phyloP scores from a whole-genome alignment of 352 stramenopile genomes.

The Phytophthora pini region DNA sequence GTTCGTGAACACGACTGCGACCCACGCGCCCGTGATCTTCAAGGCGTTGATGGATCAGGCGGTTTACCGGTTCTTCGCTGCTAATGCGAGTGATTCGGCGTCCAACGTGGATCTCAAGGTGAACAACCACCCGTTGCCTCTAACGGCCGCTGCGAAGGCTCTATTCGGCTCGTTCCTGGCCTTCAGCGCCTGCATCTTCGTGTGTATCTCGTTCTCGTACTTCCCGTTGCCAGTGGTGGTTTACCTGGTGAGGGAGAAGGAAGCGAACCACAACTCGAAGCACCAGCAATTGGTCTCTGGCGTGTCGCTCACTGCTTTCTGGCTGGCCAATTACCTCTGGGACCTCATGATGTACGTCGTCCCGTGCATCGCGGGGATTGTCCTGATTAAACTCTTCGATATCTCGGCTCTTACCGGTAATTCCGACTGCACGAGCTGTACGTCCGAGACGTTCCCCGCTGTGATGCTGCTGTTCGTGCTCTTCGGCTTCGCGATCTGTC shows the following conservation, averaged over 20 bases:
- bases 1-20: conserved; percentile 55
- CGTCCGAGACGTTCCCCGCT: conserved; percentile 37
- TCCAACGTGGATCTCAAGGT: conserved; percentile 39
- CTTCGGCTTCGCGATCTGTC: conserved; percentile 51
- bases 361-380: conserved; percentile 39
- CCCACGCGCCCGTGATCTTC: conserved; percentile 47
- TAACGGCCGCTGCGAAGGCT: conserved; percentile 37
- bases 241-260: conserved; percentile 94
- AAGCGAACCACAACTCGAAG: conserved; percentile 92
- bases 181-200: conserved; percentile 78
- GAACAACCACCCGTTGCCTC: conserved; percentile 47
- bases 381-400: conserved; percentile 47
- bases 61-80: conserved; percentile 49
- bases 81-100: conserved; percentile 16
- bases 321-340: conserved; percentile 94
- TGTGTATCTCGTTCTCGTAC: conserved; percentile 90
- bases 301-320: conserved; percentile 93
- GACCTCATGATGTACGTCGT: conserved; percentile 92
- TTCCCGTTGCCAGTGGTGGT: conserved; percentile 90
- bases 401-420: conserved; percentile 45
- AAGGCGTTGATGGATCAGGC: conserved; percentile 56
- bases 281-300: conserved; percentile 96
- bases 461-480: conserved; percentile 57
- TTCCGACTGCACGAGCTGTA: conserved; percentile 42
- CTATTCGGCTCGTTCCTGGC: conserved; percentile 47